Evolutionary conservation across 192 early-diverging fungal species (phyloP), one percentile per base, ranked within the genome.

Genomic region (Cladochytrium replicatum): DNA sequence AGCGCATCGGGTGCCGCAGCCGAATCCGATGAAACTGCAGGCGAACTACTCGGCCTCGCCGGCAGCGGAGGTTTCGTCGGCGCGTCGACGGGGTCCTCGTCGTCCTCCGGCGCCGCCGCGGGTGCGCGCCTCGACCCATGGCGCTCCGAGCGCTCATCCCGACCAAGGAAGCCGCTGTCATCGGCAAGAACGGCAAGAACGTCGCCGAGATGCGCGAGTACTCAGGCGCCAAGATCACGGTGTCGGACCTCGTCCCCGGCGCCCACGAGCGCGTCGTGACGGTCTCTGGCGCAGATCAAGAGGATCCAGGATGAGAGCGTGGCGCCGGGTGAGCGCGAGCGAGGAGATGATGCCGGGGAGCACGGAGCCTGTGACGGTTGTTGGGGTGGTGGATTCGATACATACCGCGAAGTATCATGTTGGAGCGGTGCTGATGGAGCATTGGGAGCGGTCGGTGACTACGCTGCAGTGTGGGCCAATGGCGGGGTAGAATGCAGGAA

Each of bases 311-410:
- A 93, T 38, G 64, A 75, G n/a, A n/a, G 11, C 89, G 89, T 13
- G 78, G 83, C 30, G 87, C 85, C 7, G 80, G 29, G 78, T 97
- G 66, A 80, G 78, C 25, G 86, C 93, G 3, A 79, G 83, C 48
- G 91, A 94, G 63, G 87, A 93, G 50, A 85, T 90, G 69, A 69
- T 98, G 22, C 91, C 91, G 23, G 84, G 89, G 60, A 84, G 80
- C 13, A 97, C 92, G 13, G 95, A 98, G 68, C 72, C 91, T 29
- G 78, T 97, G 9, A 87, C 87, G 47, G 74, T 98, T 31, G 71
- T 85, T 47, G 95, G 95, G 52, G 75, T 76, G 24, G 71, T 84
- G 24, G 88, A 93, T 25, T 78, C 82, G 24, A 86, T 98, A 48
- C 81, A 80, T 30, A 71, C 86, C 21, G 93, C 91, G 27, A 78